Evolutionary conservation across 139 green algal genomes (phyloP).

Genomic region (Chlamydomonas sp.): DNA sequence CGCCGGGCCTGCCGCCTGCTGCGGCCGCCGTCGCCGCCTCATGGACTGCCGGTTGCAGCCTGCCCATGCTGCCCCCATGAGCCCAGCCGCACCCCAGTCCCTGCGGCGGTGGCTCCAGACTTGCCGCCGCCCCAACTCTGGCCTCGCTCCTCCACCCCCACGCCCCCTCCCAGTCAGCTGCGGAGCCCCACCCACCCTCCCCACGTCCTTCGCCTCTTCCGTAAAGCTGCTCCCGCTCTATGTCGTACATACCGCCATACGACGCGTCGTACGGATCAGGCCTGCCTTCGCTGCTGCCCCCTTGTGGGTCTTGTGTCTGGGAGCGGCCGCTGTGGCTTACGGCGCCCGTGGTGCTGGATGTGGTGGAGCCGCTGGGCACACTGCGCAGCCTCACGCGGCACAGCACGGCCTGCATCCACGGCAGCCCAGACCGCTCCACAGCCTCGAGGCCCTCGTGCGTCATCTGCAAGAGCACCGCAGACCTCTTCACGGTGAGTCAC

Average conservation of each 20-base stretch:
- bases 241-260: conserved; percentile 20
- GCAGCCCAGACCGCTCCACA: not conserved
- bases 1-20: no score
- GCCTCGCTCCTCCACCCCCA: not conserved
- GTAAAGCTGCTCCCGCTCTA: conserved; percentile 4
- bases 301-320: not conserved
- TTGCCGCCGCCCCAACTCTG: no score
- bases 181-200: not conserved
- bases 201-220: not conserved
- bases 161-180: not conserved
- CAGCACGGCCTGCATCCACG: conserved; percentile 13
- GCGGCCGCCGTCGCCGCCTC: no score
- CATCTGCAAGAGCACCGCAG: not conserved
- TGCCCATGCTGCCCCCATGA: no score
- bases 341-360: not conserved
- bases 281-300: not conserved
- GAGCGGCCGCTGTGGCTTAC: not conserved
- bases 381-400: not conserved
- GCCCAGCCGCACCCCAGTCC: no score
- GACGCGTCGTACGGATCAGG: conserved; percentile 22
- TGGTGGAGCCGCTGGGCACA: not conserved
- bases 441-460: not conserved
- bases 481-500: no score
- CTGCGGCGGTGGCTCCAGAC: no score
- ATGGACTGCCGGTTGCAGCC: no score